phyloP scores from a whole-genome alignment of 306 rosid genomes.

The Trifolium dubium region DNA sequence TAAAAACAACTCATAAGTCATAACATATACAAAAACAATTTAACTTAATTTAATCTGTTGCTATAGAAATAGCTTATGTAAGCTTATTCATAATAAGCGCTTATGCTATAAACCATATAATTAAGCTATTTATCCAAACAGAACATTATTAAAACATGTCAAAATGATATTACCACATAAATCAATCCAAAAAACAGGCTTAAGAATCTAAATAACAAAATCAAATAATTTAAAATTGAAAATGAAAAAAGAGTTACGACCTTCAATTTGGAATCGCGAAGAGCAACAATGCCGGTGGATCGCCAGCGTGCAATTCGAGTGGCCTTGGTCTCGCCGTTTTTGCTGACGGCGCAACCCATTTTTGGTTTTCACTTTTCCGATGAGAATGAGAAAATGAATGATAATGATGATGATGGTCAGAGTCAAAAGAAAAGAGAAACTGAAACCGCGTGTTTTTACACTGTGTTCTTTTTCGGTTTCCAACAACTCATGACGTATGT shows the following conservation, averaged over 20 bases:
- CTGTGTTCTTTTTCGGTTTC: not conserved
- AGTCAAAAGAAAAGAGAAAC: not conserved
- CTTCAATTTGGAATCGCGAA: constrained; percentile 94
- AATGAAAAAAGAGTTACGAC: constrained; percentile 20
- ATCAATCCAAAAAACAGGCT: not conserved
- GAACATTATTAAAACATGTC: no score
- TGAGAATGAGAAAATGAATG: not conserved
- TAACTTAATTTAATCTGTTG: no score
- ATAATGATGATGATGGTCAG: not conserved
- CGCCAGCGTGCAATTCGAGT: constrained; percentile 80
- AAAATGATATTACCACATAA: no score
- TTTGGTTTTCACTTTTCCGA: not conserved
- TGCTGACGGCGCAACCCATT: constrained; percentile 81
- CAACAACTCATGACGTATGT: not conserved
- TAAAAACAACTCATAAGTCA: no score
- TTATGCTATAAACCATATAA: no score
- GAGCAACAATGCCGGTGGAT: constrained; percentile 92
- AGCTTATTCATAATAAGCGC: not conserved
- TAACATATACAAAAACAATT: no score
- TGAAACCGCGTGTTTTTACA: constrained; percentile 11
- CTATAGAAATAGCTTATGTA: no score
- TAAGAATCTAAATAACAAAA: not conserved
- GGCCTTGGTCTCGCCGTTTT: constrained; percentile 62
- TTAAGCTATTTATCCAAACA: no score
- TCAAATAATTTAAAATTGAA: not conserved